Evolutionary conservation across 352 stramenopile species (phyloP), one percentile per base, ranked within the genome.

Genomic region (Globisporangium paddicum): DNA sequence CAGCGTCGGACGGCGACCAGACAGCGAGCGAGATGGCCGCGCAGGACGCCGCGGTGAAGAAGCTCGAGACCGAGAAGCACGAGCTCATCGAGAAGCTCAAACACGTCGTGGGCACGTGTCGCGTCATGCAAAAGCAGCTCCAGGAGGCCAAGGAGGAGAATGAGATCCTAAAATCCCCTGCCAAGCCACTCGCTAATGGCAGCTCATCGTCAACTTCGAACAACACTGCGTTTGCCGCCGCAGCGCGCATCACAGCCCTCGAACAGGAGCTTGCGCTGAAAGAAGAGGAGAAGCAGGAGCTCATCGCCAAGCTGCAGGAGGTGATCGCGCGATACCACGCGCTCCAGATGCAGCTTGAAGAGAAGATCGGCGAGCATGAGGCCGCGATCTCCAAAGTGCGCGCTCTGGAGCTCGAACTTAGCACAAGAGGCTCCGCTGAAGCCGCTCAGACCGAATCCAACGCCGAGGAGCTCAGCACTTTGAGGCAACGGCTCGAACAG

Each of bases 61-160:
- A 72, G 61, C 70, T 90, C 10, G 81, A 89, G 46, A 64, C 62
- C 9, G 77, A 89, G 55, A 90, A 90, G 61, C 69, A 73, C 26
- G 78, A 89, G 67, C 76, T 93, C 41, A 82, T 92, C 21, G 76
- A 80, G 58, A 90, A 92, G 63, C 75, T 90, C 55, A 88, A 88
- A 69, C 67, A 76, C 25, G 79, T 87, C 44, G 73, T 89, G n/a
- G 73, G 62, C 40, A 88, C 74, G 28, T 88, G 75, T 35, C 81
- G 79, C 50, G 68, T 73, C 45, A 82, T 90, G 72, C 79, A 90
- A 58, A 83, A 87, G 64, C 78, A 90, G 53, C 71, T 89, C 38
- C 74, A 89, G 40, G 72, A 86, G 30, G 77, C 68, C 25, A 81
- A 73, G 62, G 68, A 80, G 35, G 76, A 87, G 55, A 87, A 86